A percentile compares a stretch with the other conserved stretches of the same genome.
Conservation (phyloP, 352 stramenopile genomes). For the Phytophthora sp. region DNA sequence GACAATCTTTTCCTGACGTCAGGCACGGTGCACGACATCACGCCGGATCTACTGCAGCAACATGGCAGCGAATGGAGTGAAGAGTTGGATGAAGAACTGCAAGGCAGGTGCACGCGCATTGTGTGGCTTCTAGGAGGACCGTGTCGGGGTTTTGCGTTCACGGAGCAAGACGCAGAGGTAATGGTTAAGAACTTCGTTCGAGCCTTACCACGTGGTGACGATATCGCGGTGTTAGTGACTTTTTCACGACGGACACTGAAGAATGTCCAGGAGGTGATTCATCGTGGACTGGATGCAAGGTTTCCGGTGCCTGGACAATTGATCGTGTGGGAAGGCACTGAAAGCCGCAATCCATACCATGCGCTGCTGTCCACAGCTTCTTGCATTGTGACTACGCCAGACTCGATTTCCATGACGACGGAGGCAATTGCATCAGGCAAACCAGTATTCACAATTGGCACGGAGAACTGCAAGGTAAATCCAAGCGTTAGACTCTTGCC, state of each 20-base stretch:
- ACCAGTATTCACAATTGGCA: constrained; percentile 57
- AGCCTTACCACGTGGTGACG: constrained; percentile 18
- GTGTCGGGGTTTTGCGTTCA: constrained; percentile 70
- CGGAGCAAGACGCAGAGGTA: constrained; percentile 28
- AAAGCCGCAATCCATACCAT: constrained; percentile 66
- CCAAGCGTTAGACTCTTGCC: background rate
- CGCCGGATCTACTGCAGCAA: constrained; percentile 28
- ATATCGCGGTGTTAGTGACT: constrained; percentile 57
- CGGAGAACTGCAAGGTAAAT: constrained; percentile 50
- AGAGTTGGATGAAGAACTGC: constrained; percentile 36
- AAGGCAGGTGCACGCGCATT: constrained; percentile 28
- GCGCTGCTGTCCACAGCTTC: constrained; percentile 59
- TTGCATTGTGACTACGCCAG: constrained; percentile 69
- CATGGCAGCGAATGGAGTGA: constrained; percentile 33
- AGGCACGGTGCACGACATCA: constrained; percentile 60
- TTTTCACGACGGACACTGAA: constrained; percentile 72
- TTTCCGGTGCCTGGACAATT: constrained; percentile 40
- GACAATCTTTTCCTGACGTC: constrained; percentile 54
- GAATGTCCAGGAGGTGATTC: constrained; percentile 46
- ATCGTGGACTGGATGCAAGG: constrained; percentile 19
- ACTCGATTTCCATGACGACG: constrained; percentile 86
- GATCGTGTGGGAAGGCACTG: constrained; percentile 57
- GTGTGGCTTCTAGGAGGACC: constrained; percentile 70
- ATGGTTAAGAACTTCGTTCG: constrained; percentile 56
- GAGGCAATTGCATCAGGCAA: constrained; percentile 68